Percentiles rank a stretch among this genome's conserved stretches.
Evolutionary conservation across 1,284 basidiomycete genomes (phyloP).

Genomic region (Peniophora sp.): DNA sequence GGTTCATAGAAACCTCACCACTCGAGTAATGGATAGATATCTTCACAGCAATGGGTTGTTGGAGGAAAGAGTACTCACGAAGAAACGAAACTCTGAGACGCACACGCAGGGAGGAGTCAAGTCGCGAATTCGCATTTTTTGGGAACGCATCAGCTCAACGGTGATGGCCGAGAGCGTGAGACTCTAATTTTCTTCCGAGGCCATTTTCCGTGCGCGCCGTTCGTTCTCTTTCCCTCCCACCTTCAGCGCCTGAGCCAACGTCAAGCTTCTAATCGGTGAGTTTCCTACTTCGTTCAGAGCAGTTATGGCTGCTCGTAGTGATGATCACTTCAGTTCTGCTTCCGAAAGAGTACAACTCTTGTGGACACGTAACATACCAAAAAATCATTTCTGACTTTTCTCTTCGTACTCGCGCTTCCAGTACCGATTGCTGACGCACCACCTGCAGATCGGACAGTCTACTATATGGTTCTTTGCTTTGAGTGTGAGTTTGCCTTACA

Average conservation of each 20-base stretch:
- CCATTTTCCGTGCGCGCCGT: no score
- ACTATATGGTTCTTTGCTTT: no score
- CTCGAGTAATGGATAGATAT: constrained; percentile 14
- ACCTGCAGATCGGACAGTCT: no score
- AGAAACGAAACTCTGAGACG: not conserved
- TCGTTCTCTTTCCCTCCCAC: no score
- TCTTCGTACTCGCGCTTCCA: not conserved
- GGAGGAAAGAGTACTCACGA: not conserved
- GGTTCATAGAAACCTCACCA: constrained; percentile 14
- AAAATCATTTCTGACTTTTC: constrained; percentile 8
- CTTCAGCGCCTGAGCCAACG: no score
- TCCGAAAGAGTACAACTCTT: constrained; percentile 15
- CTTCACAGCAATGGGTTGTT: constrained; percentile 11
- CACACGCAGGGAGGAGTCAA: not conserved
- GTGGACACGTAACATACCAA: constrained; percentile 13
- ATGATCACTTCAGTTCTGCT: constrained; percentile 17
- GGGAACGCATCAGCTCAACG: not conserved
- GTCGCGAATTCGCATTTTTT: not conserved
- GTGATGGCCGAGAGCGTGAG: no score
- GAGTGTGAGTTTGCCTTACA: no score
- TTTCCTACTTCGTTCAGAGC: not conserved
- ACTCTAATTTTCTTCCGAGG: no score
- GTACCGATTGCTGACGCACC: not conserved
- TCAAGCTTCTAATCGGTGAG: not conserved
- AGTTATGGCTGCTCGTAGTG: not conserved